These are phyloP conservation scores for Dalbergia cultrata DNA, from an alignment of 306 rosid species.

Conservation along the genomic window DNA sequence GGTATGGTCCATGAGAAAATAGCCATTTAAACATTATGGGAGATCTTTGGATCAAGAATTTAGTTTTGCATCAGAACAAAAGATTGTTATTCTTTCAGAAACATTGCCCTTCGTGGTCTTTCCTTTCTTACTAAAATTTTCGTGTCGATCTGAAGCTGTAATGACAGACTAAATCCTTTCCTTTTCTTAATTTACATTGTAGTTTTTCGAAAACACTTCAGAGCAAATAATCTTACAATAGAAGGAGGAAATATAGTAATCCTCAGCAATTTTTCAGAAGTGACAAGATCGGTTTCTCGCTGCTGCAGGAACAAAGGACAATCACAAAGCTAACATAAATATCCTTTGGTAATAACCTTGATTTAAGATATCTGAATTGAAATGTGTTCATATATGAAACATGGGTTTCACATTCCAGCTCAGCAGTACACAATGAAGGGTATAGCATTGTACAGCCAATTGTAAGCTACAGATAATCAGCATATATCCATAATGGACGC, in stretches of 20 bases:
- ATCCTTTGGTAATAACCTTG: not conserved
- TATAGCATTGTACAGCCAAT: not conserved
- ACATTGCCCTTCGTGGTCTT: not conserved
- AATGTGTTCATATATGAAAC: conserved; percentile 16
- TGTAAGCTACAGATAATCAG: not conserved
- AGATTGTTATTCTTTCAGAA: not conserved
- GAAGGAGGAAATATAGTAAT: not conserved
- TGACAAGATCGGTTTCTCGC: conserved; percentile 8
- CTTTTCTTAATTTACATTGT: not conserved
- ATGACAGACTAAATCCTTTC: not conserved
- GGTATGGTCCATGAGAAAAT: conserved; percentile 26
- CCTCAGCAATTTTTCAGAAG: conserved; percentile 5
- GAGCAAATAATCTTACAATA: not conserved
- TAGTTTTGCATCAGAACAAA: not conserved
- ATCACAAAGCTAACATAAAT: conserved; percentile 16
- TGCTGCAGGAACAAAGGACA: not conserved
- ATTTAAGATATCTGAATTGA: not conserved
- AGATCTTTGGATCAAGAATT: not conserved
- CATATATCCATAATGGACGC: not conserved
- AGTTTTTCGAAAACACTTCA: conserved; percentile 4
- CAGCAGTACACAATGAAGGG: no score
- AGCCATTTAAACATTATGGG: conserved; percentile 12
- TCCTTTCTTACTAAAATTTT: not conserved
- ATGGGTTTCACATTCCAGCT: not conserved
- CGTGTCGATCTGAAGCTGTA: not conserved